phyloP scores from a whole-genome alignment of 352 stramenopile genomes.

The Pythium utonaiense region DNA sequence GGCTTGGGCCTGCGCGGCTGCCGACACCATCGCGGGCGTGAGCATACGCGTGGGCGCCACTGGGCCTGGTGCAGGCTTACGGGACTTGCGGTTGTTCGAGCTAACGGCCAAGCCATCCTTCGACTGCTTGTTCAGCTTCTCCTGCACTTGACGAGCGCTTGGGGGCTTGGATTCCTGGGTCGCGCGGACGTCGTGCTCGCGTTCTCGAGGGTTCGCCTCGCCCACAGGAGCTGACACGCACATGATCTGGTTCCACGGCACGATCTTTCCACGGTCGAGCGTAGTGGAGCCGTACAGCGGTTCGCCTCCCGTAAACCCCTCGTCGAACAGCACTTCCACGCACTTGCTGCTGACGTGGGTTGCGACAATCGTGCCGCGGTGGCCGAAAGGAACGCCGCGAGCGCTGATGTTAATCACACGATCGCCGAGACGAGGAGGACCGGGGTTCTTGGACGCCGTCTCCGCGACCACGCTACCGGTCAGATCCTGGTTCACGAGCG shows the following conservation, averaged over 20 bases:
- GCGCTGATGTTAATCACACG: conserved; percentile 97
- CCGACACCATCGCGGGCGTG: conserved; percentile 11
- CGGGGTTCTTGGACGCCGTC: conserved; percentile 51
- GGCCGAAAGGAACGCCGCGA: conserved; percentile 94
- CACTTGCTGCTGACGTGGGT: conserved; percentile 95
- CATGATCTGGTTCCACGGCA: conserved; percentile 89
- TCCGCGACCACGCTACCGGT: conserved; percentile 61
- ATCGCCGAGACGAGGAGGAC: conserved; percentile 91
- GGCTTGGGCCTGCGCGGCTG: background rate
- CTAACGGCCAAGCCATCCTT: conserved; percentile 11
- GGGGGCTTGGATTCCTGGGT: background rate
- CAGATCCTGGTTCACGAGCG: conserved; percentile 77
- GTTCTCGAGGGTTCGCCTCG: conserved; percentile 11
- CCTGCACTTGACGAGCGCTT: conserved; percentile 5
- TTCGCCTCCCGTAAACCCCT: conserved; percentile 96
- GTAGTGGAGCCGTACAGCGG: conserved; percentile 93
- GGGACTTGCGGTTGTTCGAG: conserved; percentile 18
- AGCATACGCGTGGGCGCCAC: conserved; percentile 7
- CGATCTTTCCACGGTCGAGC: conserved; percentile 94
- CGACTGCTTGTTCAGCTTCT: conserved; percentile 5
- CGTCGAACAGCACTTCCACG: conserved; percentile 97
- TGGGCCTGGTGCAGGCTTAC: conserved; percentile 10
- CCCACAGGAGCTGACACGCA: conserved; percentile 57
- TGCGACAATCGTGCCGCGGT: conserved; percentile 96
- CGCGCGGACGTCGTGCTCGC: background rate